Evolutionary conservation across 306 rosid species (phyloP).

Genomic region (Lagenaria siceraria): DNA sequence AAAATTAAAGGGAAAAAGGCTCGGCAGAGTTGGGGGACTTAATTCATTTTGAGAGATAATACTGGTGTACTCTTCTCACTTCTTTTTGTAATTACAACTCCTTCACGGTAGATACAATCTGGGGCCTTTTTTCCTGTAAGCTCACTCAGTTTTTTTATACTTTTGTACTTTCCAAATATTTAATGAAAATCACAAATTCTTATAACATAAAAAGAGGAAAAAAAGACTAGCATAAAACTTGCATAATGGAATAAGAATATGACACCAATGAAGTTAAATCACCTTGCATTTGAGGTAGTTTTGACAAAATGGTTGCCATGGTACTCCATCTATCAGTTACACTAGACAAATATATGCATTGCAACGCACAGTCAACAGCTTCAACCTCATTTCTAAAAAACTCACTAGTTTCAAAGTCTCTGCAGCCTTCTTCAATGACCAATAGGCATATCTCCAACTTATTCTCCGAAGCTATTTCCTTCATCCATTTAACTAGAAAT

Average conservation of each 20-base stretch:
- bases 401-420: slow-evolving; percentile 36
- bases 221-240: not conserved
- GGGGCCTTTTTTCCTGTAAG: no score
- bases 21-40: not conserved
- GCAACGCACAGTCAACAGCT: slow-evolving; percentile 79
- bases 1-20: not conserved
- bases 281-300: slow-evolving; percentile 77
- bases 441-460: slow-evolving; percentile 67
- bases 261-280: slow-evolving; percentile 19
- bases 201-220: not conserved
- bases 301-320: slow-evolving; percentile 68
- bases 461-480: slow-evolving; percentile 68
- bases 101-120: not conserved
- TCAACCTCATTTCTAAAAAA: slow-evolving; percentile 62
- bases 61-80: not conserved
- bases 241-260: slow-evolving; percentile 11
- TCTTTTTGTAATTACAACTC: not conserved
- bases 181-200: not conserved
- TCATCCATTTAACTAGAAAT: slow-evolving; percentile 84
- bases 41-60: not conserved
- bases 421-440: slow-evolving; percentile 78
- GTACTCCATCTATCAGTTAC: slow-evolving; percentile 83
- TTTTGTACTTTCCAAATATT: not conserved
- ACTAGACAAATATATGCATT: slow-evolving; percentile 76
- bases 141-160: not conserved